phyloP scores from a whole-genome alignment of 2,329 filamentous ascomycete species.

The Aspergillus awamori region DNA sequence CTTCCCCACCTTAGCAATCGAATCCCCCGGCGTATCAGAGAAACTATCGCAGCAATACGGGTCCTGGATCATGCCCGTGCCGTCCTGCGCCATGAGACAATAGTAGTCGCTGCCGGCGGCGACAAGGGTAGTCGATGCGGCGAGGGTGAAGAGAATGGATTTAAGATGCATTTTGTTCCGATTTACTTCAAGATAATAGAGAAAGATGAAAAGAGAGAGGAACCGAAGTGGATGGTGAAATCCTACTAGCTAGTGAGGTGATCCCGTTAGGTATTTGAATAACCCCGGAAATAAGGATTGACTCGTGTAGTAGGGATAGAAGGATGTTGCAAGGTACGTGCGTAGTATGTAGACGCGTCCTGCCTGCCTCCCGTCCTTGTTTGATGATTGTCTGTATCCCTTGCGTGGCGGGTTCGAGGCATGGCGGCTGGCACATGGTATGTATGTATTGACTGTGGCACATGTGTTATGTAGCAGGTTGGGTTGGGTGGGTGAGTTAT shows the following conservation, averaged over 20 bases:
- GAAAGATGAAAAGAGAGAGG: not conserved
- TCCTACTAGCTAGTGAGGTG: not conserved
- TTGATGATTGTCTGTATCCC: not conserved
- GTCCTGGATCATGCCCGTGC: slow-evolving; percentile 30
- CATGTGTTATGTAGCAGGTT: not conserved
- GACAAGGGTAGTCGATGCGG: slow-evolving; percentile 18
- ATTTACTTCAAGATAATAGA: not conserved
- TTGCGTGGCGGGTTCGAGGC: not conserved
- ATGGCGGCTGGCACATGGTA: not conserved
- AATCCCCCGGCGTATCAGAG: slow-evolving; percentile 20
- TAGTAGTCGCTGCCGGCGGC: slow-evolving; percentile 18
- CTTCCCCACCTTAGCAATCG: slow-evolving; percentile 25
- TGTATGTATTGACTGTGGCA: not conserved
- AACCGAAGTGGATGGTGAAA: not conserved
- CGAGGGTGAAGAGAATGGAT: slow-evolving; percentile 24
- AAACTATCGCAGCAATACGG: slow-evolving; percentile 36
- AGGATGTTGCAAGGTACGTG: not conserved
- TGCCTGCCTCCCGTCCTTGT: no score
- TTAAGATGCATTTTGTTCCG: slow-evolving; percentile 19
- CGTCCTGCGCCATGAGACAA: slow-evolving; percentile 32
- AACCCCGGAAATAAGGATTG: not conserved
- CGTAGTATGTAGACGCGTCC: not conserved
- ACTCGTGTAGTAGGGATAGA: not conserved
- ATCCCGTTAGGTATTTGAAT: not conserved
- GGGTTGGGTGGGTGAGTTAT: not conserved